Evolutionary conservation across 176 grass and related monocot species (phyloP), one percentile per base, ranked within the genome.

Genomic region (Hordeum marinum): DNA sequence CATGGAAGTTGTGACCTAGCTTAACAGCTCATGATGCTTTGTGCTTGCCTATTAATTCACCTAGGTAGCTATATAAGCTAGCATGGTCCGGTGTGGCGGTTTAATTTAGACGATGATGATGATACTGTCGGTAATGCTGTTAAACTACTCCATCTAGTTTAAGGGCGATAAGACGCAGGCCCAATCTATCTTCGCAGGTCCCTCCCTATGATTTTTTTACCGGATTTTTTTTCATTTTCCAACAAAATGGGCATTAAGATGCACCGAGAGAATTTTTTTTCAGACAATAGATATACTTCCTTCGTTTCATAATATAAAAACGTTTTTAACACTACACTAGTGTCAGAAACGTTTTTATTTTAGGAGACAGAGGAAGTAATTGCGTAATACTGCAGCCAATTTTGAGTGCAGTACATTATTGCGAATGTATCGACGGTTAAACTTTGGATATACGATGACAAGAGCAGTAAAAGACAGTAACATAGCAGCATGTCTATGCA

Each of bases 71-170:
- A n/a, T n/a, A n/a, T n/a, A n/a, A n/a, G n/a, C n/a, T 73, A 73
- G 71, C 71, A 73, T 83, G 60, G 58, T 75, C 41, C 26, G 66
- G 2, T 68, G 9, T 41, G 63, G 48, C 62, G 63, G 82, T 60
- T 90, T 90, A 24, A 57, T 57, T 21, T 21, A 57, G 48, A 66
- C 83, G 39, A 84, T 90, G 48, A 66, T 87, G 39, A 84, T 90
- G 68, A 79, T 46, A 9, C 14, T 23, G 60, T 1, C 43, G 25
- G 5, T 21, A 29, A 69, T 41, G 48, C 12, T 26, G 60, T 59
- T 76, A 48, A 39, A 57, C 35, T 18, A 75, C 70, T 61, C 63
- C 48, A 11, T 87, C 48, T 68, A 40, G n/a, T 14, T 45, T 80
- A 80, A 68, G 52, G 41, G 40, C 39, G 37, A 48, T 43, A 50